phyloP scores from a whole-genome alignment of 73 alveolate species.

The Paramecium biaurelia region DNA sequence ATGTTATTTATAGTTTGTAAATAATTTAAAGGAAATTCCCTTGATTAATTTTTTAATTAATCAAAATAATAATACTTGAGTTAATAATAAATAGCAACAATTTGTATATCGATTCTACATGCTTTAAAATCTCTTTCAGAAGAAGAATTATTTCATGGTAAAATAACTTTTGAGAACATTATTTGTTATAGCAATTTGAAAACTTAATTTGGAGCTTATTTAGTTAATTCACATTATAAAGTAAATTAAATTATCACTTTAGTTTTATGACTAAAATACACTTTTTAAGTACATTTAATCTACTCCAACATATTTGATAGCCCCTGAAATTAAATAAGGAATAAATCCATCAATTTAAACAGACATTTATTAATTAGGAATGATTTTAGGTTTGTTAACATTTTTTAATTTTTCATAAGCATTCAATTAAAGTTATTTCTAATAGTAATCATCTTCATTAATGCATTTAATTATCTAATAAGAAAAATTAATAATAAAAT shows the following conservation, averaged over 20 bases:
- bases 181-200: neutral
- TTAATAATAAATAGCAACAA: neutral
- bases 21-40: neutral
- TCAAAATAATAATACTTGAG: neutral
- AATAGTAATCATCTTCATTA: neutral
- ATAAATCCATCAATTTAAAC: neutral
- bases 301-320: neutral
- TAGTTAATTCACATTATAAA: neutral
- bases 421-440: neutral
- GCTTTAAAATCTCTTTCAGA: neutral
- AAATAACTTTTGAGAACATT: neutral
- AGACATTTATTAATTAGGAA: conserved; percentile 4
- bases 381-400: neutral
- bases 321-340: neutral
- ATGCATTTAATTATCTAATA: neutral
- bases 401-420: neutral
- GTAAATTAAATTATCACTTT: neutral
- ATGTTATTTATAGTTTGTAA: neutral
- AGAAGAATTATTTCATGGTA: conserved; percentile 15
- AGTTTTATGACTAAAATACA: neutral
- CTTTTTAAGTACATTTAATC: neutral
- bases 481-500: neutral
- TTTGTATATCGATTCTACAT: neutral
- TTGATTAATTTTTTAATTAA: neutral
- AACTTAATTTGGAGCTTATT: neutral